phyloP scores from a whole-genome alignment of 371 early-diverging fungal species.

The Nematocida displodere region DNA sequence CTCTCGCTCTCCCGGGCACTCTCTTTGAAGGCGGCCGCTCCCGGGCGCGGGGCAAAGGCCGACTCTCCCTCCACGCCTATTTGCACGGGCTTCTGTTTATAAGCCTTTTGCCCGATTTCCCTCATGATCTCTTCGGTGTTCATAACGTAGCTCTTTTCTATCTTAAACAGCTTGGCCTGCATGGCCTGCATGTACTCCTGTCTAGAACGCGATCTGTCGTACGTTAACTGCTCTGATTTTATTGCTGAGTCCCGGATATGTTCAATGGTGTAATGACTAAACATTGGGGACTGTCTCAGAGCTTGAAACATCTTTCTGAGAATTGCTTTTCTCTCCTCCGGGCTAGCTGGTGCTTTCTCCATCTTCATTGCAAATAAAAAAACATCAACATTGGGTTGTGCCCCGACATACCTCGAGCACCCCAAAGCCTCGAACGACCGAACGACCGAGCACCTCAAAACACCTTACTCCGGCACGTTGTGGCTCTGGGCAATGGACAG shows the following conservation, averaged over 20 bases:
- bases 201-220: slow-evolving; percentile 32
- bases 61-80: too few species aligned
- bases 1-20: too few species aligned
- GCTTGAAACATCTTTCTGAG: slow-evolving; percentile 59
- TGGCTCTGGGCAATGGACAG: slow-evolving; percentile 20
- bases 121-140: slow-evolving; percentile 46
- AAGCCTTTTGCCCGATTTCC: background rate
- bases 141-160: slow-evolving; percentile 55
- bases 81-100: background rate
- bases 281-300: slow-evolving; percentile 61
- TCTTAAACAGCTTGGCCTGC: slow-evolving; percentile 56
- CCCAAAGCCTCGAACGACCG: too few species aligned
- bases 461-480: too few species aligned
- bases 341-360: slow-evolving; percentile 40
- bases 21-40: too few species aligned
- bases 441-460: too few species aligned
- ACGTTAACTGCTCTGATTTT: slow-evolving; percentile 61
- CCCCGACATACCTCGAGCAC: too few species aligned
- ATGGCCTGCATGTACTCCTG: slow-evolving; percentile 62
- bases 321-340: slow-evolving; percentile 62
- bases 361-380: slow-evolving; percentile 21
- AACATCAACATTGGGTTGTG: background rate
- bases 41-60: too few species aligned
- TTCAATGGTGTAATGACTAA: slow-evolving; percentile 48
- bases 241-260: slow-evolving; percentile 62